Evolutionary conservation across 495 filamentous ascomycete species (phyloP), one percentile per base, ranked within the genome.

Genomic region (Talaromyces nanjingensis): DNA sequence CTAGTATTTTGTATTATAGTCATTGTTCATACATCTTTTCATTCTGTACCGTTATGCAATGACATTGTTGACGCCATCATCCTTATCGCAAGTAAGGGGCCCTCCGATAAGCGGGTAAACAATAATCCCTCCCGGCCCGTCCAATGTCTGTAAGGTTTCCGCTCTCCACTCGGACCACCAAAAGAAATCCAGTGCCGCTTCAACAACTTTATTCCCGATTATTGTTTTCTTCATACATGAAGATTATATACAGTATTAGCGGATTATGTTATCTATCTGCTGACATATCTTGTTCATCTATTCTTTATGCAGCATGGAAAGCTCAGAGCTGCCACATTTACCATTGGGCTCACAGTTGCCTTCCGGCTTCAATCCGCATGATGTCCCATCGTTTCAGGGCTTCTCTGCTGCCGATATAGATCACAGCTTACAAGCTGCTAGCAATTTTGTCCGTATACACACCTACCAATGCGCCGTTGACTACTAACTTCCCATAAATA

Each of bases 371-470:
- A 63, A 68, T 55, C 45, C 63, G 6, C 63, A 59, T 14, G 70
- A 73, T 49, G 64, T 73, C 29, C 69, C 72, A 37, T 65, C 67
- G 0, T 65, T 74, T 37, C 67, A 68, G 7, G 56, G 67, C 1
- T 66, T 74, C 27, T 71, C 71, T 29, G 59, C 64, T 42, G 56
- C 71, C 4, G 64, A 69, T 37, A 63, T 71, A 52, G 63, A 63
- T 7, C 69, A 70, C 7, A 68, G 67, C 34, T n/a, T 65, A 57
- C 25, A 25, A 68, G 52, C 61, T 45, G 55, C 60, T 31, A 31
- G 22, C 16, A 47, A 24, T 25, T 70, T 66, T 49, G 52, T 69
- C 2, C 62, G 68, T 27, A 55, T 6, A 16, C 1, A 55, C 12
- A 16, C 11, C 24, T 9, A 2, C 20, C 2, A 20, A 14, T 27